Percentiles rank a stretch among this genome's conserved stretches.
Conservation (phyloP, 257 asterid genomes). For the Jacaranda mimosifolia region DNA sequence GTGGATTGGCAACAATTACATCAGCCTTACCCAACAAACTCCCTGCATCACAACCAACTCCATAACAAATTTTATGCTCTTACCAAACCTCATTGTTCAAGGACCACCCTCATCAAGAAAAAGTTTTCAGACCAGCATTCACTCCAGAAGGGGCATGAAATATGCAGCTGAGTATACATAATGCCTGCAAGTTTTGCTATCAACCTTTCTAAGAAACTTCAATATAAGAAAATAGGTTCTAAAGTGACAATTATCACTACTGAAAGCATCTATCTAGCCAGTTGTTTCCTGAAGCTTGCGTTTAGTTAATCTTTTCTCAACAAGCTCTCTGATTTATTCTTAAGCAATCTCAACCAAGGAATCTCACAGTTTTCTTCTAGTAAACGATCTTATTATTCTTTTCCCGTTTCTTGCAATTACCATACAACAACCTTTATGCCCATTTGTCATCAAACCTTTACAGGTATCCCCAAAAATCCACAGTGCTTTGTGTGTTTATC, state of each 20-base stretch:
- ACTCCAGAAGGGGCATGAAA: background rate
- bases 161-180: background rate
- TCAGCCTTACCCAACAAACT: too few species aligned
- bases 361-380: background rate
- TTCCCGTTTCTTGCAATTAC: background rate
- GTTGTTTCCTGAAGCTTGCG: background rate
- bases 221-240: background rate
- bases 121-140: background rate
- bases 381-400: background rate
- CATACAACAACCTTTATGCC: background rate
- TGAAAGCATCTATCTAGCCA: background rate
- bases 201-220: background rate
- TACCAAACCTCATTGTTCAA: background rate
- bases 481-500: background rate
- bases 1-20: too few species aligned
- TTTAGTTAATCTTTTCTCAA: background rate
- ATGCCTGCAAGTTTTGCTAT: background rate
- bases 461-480: background rate
- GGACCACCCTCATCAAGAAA: background rate
- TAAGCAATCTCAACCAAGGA: background rate
- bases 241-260: too few species aligned
- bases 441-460: background rate
- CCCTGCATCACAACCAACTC: too few species aligned
- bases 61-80: too few species aligned
- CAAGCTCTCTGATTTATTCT: background rate